Conservation (phyloP, 495 filamentous ascomycete genomes). For the Cairneyella variabilis region DNA sequence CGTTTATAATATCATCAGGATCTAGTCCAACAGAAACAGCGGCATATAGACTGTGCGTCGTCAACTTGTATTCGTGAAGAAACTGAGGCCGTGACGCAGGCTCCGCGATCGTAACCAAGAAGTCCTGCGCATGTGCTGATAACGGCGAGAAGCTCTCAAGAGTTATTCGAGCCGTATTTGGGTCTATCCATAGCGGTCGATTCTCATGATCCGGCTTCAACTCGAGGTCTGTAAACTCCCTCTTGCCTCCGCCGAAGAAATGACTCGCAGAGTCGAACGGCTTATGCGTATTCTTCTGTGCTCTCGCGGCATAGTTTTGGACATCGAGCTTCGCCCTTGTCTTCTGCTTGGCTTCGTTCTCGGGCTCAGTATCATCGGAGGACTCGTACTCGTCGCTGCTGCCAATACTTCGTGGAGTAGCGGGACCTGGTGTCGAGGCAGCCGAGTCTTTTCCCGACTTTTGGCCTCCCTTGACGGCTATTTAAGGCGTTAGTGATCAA, state of each 20-base stretch:
- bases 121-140: slow-evolving; percentile 83
- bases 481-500: slow-evolving; percentile 31
- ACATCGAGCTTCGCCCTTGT: slow-evolving; percentile 64
- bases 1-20: slow-evolving; percentile 83
- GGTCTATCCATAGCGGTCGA: slow-evolving; percentile 91
- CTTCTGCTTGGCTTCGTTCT: slow-evolving; percentile 39
- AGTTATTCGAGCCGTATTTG: slow-evolving; percentile 75
- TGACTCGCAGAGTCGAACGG: slow-evolving; percentile 41
- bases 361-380: slow-evolving; percentile 53
- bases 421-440: slow-evolving; percentile 64
- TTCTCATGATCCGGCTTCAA: slow-evolving; percentile 86
- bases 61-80: slow-evolving; percentile 91
- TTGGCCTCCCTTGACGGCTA: slow-evolving; percentile 47
- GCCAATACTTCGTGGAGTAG: slow-evolving; percentile 59
- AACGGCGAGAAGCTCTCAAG: slow-evolving; percentile 93
- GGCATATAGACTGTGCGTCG: slow-evolving; percentile 87
- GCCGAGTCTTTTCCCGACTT: slow-evolving; percentile 58
- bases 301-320: slow-evolving; percentile 37
- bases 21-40: slow-evolving; percentile 88
- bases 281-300: slow-evolving; percentile 14
- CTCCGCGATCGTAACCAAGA: slow-evolving; percentile 93
- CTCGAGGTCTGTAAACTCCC: slow-evolving; percentile 73
- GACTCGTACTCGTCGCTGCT: slow-evolving; percentile 68
- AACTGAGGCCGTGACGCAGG: slow-evolving; percentile 82
- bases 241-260: slow-evolving; percentile 43